Percentiles rank a stretch among this genome's conserved stretches.
Conservation (phyloP, 225 moss, liverwort and hornwort species). For the Marchantia paleacea region DNA sequence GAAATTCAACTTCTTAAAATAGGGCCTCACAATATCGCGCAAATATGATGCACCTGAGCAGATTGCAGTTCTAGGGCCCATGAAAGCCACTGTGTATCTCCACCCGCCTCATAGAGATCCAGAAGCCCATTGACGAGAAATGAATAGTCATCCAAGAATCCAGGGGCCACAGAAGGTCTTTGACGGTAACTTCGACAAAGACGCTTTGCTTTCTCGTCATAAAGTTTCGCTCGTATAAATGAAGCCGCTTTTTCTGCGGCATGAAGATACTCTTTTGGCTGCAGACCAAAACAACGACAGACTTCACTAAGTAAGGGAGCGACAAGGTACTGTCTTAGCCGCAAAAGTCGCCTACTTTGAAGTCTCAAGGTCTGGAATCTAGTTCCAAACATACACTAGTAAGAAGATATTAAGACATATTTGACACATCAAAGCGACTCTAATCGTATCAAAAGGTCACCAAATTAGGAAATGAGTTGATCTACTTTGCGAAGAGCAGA, state of each 20-base stretch:
- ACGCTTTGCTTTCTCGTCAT: conserved; percentile 60
- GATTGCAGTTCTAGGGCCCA: conserved; percentile 91
- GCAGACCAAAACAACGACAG: conserved; percentile 16
- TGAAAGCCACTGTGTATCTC: conserved; percentile 72
- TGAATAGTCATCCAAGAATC: conserved; percentile 91
- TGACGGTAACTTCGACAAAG: conserved; percentile 70
- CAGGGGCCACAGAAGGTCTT: conserved; percentile 73
- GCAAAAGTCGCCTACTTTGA: conserved; percentile 2
- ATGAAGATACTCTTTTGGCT: conserved; percentile 73
- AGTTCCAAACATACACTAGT: too few species aligned
- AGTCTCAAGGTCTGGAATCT: too few species aligned
- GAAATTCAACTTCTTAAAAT: not conserved
- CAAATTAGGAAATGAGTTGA: too few species aligned
- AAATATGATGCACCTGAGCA: conserved; percentile 53
- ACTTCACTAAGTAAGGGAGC: conserved; percentile 9
- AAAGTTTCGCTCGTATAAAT: conserved; percentile 71
- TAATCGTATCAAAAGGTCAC: too few species aligned
- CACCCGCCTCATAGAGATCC: conserved; percentile 81
- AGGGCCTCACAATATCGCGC: not conserved
- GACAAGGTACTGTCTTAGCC: conserved; percentile 66
- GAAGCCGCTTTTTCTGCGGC: conserved; percentile 65
- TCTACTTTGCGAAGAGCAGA: too few species aligned
- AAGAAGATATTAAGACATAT: too few species aligned
- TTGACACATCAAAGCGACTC: too few species aligned
- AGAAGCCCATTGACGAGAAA: conserved; percentile 87